Evolutionary conservation across 2,329 filamentous ascomycete genomes (phyloP).

Genomic region (Aureobasidium sp.): DNA sequence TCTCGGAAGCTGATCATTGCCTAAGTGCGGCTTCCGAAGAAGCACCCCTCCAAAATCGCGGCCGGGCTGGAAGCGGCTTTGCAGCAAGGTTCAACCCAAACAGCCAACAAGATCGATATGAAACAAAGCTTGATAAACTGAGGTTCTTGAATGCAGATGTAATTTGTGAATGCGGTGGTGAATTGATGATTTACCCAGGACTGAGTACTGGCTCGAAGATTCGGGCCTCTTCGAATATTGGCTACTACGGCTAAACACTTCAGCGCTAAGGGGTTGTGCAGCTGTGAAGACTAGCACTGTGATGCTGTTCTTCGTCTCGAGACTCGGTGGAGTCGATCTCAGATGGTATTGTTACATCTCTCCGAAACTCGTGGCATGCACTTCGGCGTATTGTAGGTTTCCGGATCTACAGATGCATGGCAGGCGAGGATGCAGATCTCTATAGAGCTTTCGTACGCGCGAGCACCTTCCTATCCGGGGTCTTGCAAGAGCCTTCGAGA

Average conservation of each 20-base stretch:
- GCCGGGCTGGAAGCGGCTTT: background rate
- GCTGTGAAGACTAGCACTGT: background rate
- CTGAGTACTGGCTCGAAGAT: no score
- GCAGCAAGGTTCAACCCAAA: background rate
- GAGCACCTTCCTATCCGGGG: background rate
- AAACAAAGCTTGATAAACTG: background rate
- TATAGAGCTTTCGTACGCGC: background rate
- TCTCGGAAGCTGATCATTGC: background rate
- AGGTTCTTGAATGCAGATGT: background rate
- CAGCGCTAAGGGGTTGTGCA: background rate
- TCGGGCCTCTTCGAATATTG: no score
- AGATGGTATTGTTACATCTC: background rate
- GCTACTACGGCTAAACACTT: no score
- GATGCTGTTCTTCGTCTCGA: background rate
- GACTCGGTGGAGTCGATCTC: background rate
- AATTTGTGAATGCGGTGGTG: background rate
- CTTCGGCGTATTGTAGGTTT: background rate
- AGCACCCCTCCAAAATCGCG: background rate
- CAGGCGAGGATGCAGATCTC: background rate
- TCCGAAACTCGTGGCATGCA: background rate
- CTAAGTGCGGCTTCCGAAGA: constrained; percentile 2
- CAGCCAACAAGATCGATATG: background rate
- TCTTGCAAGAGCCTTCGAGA: background rate
- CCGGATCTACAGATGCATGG: background rate
- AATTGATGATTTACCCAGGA: background rate